Base-by-base conservation (phyloP, 73 alveolate species). In the Paramecium caudatum region DNA sequence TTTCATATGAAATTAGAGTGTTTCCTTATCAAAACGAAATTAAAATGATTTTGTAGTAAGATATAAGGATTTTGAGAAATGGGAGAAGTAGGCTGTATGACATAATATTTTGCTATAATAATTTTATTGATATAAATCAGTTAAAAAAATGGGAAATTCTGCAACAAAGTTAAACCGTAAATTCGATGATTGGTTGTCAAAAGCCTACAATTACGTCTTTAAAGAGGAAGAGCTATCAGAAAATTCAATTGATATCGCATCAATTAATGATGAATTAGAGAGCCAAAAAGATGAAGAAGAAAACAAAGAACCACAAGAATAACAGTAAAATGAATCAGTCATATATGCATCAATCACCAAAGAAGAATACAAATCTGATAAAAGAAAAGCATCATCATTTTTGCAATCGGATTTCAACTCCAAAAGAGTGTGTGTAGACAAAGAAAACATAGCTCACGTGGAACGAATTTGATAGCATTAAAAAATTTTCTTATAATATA, bases 61-160 rank as follows among this genome's bases (percentile, higher is more conserved):
- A 41, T 74, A 27, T 13, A 74, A 43, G 27, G 88, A 74, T 30
- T 74, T 74, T 5, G 62, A 74, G 32, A 74, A 43, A 45, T 74
- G 88, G 88, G 88, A 74, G 17, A 74, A 74, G 19, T 41, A 15
- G 16, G 65, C 41, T 37, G 15, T 21, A 17, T 74, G 88, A 74
- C 10, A 25, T 65, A 8, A 55, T 6, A 55, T 27, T n/a, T n/a
- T n/a, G n/a, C n/a, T n/a, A n/a, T n/a, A n/a, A n/a, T n/a, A n/a
- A n/a, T n/a, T n/a, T n/a, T n/a, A n/a, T n/a, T n/a, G n/a, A n/a
- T 55, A 55, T 17, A 55, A 55, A 55, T 21, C 30, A 21, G 23
- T 19, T 55, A 23, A 17, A 16, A 55, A 50, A 17, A 17, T 50
- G 30, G 80, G 80, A 55, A 55, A 55, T 43, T 16, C 80, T 27